Base-by-base conservation (phyloP, 768 basidiomycete species). In the Dentipellis fragilis region DNA sequence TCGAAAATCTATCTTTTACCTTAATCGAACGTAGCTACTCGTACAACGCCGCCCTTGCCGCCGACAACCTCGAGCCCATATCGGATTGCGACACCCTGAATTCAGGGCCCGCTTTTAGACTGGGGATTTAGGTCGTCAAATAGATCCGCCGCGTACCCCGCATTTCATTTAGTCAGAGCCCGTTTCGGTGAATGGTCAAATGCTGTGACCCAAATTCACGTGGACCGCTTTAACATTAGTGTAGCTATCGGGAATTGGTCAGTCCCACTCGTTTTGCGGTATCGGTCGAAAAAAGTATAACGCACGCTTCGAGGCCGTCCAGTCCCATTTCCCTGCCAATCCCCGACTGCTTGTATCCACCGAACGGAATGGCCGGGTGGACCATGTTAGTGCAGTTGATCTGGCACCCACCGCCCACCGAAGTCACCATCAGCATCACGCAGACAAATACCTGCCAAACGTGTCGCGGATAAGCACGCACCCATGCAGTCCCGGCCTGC, bases 401-500 rank as follows among this genome's bases (percentile, higher is more conserved):
- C 75, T 73, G 47, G 12, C 17, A 49, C 12, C 21, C 22, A 34
- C 9, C 23, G n/a, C 10, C 39, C n/a, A 4, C 39, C 21, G 17
- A 38, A 11, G 21, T 3, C 39, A 3, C 29, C 29, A 54, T 40
- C 57, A 58, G 29, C 39, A 52, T 21, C 10, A 40, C n/a, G 39
- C 39, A 11, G 14, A 12, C 23, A 14, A 4, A 56, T 17, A 2
- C 10, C 5, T 10, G 14, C 39, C 19, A 8, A n/a, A 22, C 17
- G 16, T 29, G 29, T 29, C 22, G 21, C 10, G 48, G 45, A 49
- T 10, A 17, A 22, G n/a, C 3, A 62, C 65, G 39, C 57, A 84
- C 75, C 85, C 86, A 91, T 6, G 77, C 80, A 5, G 89, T 92
- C 36, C 93, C 93, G 8, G 90, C 87, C 65, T 88, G 78, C 57